These are phyloP conservation scores for Aspergillus wentii DNA, from an alignment of 495 filamentous ascomycete genomes.

Conservation along the genomic window DNA sequence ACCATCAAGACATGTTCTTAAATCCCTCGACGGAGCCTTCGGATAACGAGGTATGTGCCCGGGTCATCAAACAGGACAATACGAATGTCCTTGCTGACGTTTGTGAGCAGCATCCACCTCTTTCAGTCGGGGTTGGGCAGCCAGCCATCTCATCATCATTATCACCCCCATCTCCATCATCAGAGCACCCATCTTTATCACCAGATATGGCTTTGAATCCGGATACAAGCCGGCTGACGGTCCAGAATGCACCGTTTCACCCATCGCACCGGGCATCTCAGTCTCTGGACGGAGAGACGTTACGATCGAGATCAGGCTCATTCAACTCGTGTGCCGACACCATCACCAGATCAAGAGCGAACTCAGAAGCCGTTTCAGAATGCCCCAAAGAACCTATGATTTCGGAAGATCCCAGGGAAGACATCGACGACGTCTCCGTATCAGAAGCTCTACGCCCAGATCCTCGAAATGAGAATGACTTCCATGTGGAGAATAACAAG, in stretches of 20 bases:
- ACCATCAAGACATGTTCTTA: slow-evolving; percentile 5
- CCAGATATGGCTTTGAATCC: slow-evolving; percentile 24
- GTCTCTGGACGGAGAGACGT: slow-evolving; percentile 47
- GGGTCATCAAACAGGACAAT: neutral
- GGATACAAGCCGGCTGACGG: slow-evolving; percentile 22
- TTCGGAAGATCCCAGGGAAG: slow-evolving; percentile 12
- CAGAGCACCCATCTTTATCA: slow-evolving; percentile 13
- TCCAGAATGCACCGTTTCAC: slow-evolving; percentile 28
- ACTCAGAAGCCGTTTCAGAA: slow-evolving; percentile 30
- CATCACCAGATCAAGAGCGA: slow-evolving; percentile 34
- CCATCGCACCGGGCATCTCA: slow-evolving; percentile 29
- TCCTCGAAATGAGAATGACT: slow-evolving; percentile 58
- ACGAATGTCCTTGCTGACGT: slow-evolving; percentile 3
- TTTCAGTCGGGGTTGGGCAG: slow-evolving; percentile 1
- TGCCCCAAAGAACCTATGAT: neutral
- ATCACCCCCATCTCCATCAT: neutral
- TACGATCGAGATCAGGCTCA: slow-evolving; percentile 43
- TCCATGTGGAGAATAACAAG: slow-evolving; percentile 59
- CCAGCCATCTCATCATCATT: slow-evolving; percentile 1
- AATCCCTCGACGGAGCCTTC: slow-evolving; percentile 11
- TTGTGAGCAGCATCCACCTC: slow-evolving; percentile 1
- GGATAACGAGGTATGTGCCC: slow-evolving; percentile 9
- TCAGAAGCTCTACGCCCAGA: slow-evolving; percentile 63
- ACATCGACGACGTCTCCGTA: slow-evolving; percentile 40
- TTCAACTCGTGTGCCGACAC: slow-evolving; percentile 40